A percentile compares a stretch with the other conserved stretches of the same genome.
phyloP scores from a whole-genome alignment of 129 eudicot genomes.

The Flaveria trinervia region DNA sequence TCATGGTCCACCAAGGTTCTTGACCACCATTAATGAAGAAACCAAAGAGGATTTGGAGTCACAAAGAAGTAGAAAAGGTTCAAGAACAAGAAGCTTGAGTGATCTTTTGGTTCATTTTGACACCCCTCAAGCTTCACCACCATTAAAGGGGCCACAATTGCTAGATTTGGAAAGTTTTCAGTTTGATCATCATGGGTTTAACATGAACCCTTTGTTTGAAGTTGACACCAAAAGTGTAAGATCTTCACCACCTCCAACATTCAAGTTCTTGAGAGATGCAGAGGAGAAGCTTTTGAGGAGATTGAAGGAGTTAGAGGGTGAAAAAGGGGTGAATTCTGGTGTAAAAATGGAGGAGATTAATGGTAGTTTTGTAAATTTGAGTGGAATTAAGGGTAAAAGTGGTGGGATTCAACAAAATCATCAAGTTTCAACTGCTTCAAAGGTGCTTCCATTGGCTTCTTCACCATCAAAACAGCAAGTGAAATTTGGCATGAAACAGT shows the following conservation, averaged over 20 bases:
- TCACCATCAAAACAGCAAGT: slow-evolving; percentile 40
- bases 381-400: slow-evolving; percentile 33
- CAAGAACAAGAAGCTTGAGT: slow-evolving; percentile 79
- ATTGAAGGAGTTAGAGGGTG: slow-evolving; percentile 49
- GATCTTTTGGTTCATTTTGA: slow-evolving; percentile 49
- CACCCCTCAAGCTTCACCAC: slow-evolving; percentile 44
- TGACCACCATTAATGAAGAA: slow-evolving; percentile 87
- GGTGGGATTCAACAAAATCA: slow-evolving; percentile 28
- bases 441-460: slow-evolving; percentile 74
- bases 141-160: slow-evolving; percentile 24
- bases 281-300: slow-evolving; percentile 70
- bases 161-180: slow-evolving; percentile 30
- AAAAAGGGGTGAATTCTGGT: slow-evolving; percentile 39
- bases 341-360: slow-evolving; percentile 29
- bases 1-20: slow-evolving; percentile 87
- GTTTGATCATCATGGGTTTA: slow-evolving; percentile 43
- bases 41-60: slow-evolving; percentile 87
- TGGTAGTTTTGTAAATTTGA: slow-evolving; percentile 30
- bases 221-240: slow-evolving; percentile 45
- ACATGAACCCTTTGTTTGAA: slow-evolving; percentile 63
- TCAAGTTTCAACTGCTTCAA: slow-evolving; percentile 41
- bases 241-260: slow-evolving; percentile 93
- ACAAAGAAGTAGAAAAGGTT: slow-evolving; percentile 69
- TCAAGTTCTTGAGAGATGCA: slow-evolving; percentile 84
- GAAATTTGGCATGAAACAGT: slow-evolving; percentile 30